Percentiles rank a stretch among this genome's conserved stretches.
Evolutionary conservation across 176 grass and related monocot genomes (phyloP).

Genomic region (Bromus sterilis): DNA sequence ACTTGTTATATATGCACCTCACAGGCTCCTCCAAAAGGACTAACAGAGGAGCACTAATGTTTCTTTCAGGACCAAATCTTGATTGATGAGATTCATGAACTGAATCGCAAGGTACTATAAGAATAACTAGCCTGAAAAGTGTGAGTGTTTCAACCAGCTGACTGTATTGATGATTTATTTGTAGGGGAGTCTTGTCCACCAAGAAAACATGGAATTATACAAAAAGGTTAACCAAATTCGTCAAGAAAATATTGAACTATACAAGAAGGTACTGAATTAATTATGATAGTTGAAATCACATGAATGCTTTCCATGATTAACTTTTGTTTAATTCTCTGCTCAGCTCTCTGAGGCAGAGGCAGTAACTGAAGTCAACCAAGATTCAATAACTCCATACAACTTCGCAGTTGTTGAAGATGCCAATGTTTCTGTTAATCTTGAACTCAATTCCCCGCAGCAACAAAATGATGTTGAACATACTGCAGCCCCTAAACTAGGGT

Average conservation of each 20-base stretch:
- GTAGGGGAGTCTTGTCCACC: constrained; percentile 63
- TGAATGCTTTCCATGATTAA: not conserved
- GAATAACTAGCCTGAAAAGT: not conserved
- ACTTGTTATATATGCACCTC: not conserved
- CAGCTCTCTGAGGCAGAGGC: constrained; percentile 46
- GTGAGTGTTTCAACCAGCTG: constrained; percentile 7
- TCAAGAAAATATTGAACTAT: constrained; percentile 63
- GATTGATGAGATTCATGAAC: constrained; percentile 73
- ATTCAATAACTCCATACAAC: constrained; percentile 48
- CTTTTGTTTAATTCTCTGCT: not conserved
- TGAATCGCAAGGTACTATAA: constrained; percentile 52
- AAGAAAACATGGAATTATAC: constrained; percentile 67
- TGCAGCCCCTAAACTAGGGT: constrained; percentile 62
- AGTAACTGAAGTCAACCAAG: constrained; percentile 25
- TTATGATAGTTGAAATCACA: not conserved
- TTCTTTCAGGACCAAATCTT: constrained; percentile 64
- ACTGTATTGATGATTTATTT: constrained; percentile 24
- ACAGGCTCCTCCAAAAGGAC: constrained; percentile 6
- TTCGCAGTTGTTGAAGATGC: constrained; percentile 37
- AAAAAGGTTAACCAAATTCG: constrained; percentile 57
- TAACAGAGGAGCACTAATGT: constrained; percentile 3
- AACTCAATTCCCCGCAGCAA: constrained; percentile 49
- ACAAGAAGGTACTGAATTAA: constrained; percentile 56
- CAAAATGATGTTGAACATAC: constrained; percentile 20
- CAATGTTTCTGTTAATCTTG: constrained; percentile 39